Base-by-base conservation (phyloP, 345 rosid species). In the Populus pruinosa region DNA sequence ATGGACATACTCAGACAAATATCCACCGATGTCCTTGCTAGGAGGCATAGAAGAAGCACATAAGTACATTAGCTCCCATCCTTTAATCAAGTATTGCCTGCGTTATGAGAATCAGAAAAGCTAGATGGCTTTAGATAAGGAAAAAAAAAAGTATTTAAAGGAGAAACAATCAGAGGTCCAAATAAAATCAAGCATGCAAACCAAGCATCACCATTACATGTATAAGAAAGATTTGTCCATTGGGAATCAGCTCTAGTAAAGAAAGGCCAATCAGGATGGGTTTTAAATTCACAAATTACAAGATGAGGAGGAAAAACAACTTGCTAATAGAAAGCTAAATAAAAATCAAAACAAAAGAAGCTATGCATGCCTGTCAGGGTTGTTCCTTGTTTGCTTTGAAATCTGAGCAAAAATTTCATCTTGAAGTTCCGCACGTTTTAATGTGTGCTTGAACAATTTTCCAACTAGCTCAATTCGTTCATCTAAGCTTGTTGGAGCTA, bases 31-130 rank as follows among this genome's bases (percentile, higher is more conserved):
- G 78, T 96, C 99, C 90, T 93, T 96, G 90, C 97, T 91, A 63
- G 99, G 98, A 80, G 99, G 97, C 98, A 93, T 93, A 49, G 98
- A 88, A 38, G 99, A 96, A 56, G 96, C 98, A 83, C 99, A 93
- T 76, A 93, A 81, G 83, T 92, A 91, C 94, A 96, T 90, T 47
- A 96, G 85, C 85, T 93, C 99, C 99, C 99, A 96, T 75, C 98
- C 94, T 83, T 87, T 90, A 70, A 96, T 86, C 87, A 91, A 83
- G 88, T 82, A 87, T 79, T 91, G 94, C 90, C 99, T 95, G 87
- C 71, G 56, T 69, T 56, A 76, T 55, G 17, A 67, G 77, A 66
- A 76, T 73, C 41, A 73, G 75, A 36, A 36, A 75, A 31, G 67
- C 41, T 74, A 77, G 66, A 35, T 55, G 55, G 68, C 53, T 80